Evolutionary conservation across 805 yeast species (phyloP).

Genomic region (Kazachstania africana): DNA sequence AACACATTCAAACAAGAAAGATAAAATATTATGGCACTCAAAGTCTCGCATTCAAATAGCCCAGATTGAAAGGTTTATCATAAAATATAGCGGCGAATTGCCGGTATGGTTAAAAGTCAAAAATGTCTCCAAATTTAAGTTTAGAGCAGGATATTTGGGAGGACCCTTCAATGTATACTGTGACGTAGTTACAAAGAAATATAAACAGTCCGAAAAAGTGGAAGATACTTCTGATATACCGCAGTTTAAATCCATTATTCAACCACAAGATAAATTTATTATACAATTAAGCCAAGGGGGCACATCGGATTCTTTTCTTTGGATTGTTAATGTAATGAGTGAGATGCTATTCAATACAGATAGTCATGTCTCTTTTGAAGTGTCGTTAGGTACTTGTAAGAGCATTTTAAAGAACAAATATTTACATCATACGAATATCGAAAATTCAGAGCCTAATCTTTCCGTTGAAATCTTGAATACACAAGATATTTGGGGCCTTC

Average conservation of each 20-base stretch:
- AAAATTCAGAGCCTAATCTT: constrained; percentile 30
- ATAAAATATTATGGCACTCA: too few species aligned
- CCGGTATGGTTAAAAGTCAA: constrained; percentile 45
- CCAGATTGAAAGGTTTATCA: too few species aligned
- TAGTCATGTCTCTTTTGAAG: constrained; percentile 50
- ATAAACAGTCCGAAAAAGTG: constrained; percentile 33
- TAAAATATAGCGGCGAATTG: too few species aligned
- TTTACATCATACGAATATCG: too few species aligned
- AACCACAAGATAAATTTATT: constrained; percentile 54
- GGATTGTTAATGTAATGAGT: constrained; percentile 62
- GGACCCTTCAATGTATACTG: constrained; percentile 68
- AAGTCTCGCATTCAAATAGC: too few species aligned
- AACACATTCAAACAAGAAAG: too few species aligned
- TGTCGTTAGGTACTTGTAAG: constrained; percentile 27
- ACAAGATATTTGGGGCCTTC: constrained; percentile 58
- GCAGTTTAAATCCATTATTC: constrained; percentile 52
- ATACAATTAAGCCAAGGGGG: constrained; percentile 55
- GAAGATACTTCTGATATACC: constrained; percentile 65
- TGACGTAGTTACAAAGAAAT: constrained; percentile 49
- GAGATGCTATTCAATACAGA: constrained; percentile 57
- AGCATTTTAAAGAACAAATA: neutral
- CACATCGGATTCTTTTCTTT: constrained; percentile 40
- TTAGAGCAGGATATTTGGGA: constrained; percentile 57
- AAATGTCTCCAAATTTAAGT: constrained; percentile 38
- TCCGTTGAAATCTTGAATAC: constrained; percentile 43